Conservation (phyloP, 2,329 filamentous ascomycete genomes). For the Drechslera avenae region DNA sequence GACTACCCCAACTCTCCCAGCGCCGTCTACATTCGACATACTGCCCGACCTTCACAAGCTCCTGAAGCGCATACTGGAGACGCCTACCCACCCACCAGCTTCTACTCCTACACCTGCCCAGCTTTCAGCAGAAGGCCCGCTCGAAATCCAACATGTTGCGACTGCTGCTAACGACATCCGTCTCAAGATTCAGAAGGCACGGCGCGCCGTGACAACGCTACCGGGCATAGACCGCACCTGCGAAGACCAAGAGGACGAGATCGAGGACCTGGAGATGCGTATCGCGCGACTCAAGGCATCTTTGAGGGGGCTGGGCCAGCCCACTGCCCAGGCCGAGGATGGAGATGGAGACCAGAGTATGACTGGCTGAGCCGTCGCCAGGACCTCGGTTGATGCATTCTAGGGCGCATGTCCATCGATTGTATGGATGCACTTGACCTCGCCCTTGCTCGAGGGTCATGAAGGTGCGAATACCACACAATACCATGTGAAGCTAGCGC, state of each 20-base stretch:
- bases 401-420: conserved; percentile 32
- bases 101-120: conserved; percentile 35
- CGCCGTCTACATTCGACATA: conserved; percentile 83
- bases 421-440: conserved; percentile 40
- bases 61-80: conserved; percentile 71
- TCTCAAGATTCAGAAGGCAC: conserved; percentile 80
- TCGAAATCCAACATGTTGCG: conserved; percentile 77
- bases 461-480: not conserved
- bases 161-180: conserved; percentile 78
- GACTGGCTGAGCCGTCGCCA: conserved; percentile 39
- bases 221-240: conserved; percentile 72
- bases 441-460: conserved; percentile 24
- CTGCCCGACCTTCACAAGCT: conserved; percentile 80
- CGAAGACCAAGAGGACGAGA: conserved; percentile 73
- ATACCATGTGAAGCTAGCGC: not conserved
- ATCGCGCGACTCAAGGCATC: conserved; percentile 64
- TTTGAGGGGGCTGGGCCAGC: conserved; percentile 39
- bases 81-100: conserved; percentile 44
- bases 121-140: conserved; percentile 41
- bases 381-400: conserved; percentile 37
- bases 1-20: conserved; percentile 66
- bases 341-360: conserved; percentile 42
- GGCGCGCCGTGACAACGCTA: conserved; percentile 66
- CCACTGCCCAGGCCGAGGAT: conserved; percentile 25
- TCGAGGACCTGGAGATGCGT: conserved; percentile 66